Conservation (phyloP, 345 rosid genomes). For the Gossypium australe region DNA sequence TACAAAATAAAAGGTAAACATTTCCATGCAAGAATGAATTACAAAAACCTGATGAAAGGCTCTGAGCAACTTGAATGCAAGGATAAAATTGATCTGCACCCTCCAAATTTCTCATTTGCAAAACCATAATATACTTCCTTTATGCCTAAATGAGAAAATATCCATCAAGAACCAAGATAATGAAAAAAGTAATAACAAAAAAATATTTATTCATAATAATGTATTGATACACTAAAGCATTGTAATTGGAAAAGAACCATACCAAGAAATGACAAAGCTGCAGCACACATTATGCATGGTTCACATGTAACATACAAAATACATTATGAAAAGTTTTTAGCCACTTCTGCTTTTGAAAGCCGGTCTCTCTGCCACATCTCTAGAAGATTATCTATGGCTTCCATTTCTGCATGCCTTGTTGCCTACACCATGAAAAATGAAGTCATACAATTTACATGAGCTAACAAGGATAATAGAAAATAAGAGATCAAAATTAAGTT, state of each 20-base stretch:
- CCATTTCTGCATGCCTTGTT: conserved; percentile 95
- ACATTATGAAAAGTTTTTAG: conserved; percentile 56
- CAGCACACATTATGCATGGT: conserved; percentile 94
- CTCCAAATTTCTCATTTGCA: conserved; percentile 83
- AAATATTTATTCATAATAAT: background rate
- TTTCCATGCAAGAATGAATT: background rate
- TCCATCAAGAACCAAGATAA: background rate
- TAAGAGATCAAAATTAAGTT: background rate
- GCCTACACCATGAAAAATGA: conserved; percentile 33
- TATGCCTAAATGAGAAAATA: conserved; percentile 30
- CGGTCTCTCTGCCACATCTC: conserved; percentile 54
- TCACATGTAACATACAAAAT: conserved; percentile 79
- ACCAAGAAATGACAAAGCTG: conserved; percentile 75
- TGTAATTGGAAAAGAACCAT: conserved; percentile 8
- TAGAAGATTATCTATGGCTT: conserved; percentile 71
- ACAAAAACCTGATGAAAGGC: conserved; percentile 22
- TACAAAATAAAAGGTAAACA: background rate
- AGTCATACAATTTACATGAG: background rate
- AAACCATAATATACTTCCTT: conserved; percentile 73
- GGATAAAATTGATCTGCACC: conserved; percentile 71
- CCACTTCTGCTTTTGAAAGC: conserved; percentile 50
- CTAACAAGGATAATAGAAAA: background rate
- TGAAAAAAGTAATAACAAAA: background rate
- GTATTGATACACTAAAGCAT: background rate
- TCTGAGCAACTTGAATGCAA: conserved; percentile 44